Percentiles rank a stretch among this genome's conserved stretches.
Conservation (phyloP, 2,329 filamentous ascomycete genomes). For the Rhexocercosporidium sp. region DNA sequence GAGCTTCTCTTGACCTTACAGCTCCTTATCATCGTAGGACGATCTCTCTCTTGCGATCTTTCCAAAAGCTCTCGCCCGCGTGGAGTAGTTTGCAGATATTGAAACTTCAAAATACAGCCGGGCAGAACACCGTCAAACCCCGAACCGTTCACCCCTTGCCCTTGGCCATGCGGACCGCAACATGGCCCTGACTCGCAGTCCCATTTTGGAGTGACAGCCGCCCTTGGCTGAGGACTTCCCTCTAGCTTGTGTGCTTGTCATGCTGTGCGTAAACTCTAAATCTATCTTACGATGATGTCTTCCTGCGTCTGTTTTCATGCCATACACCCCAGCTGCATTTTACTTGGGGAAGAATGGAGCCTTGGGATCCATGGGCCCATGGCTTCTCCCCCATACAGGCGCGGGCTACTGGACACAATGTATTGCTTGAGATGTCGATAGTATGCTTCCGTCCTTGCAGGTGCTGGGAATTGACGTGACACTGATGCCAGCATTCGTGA, state of each 20-base stretch:
- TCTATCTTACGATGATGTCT: slow-evolving; percentile 1
- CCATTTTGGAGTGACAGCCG: slow-evolving; percentile 10
- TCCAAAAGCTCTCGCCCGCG: background rate
- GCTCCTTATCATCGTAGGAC: background rate
- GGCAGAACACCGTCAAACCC: background rate
- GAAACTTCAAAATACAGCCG: background rate
- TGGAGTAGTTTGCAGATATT: background rate
- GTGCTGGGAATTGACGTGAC: background rate
- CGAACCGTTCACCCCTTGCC: background rate
- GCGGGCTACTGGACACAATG: background rate
- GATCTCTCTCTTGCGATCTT: background rate
- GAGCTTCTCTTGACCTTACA: background rate
- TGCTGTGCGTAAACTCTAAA: slow-evolving; percentile 18
- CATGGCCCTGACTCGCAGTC: slow-evolving; percentile 15
- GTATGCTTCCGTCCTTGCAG: background rate
- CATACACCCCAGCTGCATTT: background rate
- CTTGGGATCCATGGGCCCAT: background rate
- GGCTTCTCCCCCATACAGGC: background rate
- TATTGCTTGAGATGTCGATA: background rate
- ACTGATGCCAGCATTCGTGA: background rate
- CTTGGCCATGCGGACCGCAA: background rate
- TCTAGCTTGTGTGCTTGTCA: slow-evolving; percentile 10
- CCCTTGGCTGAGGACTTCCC: slow-evolving; percentile 8
- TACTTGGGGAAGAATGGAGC: background rate
- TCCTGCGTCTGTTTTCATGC: slow-evolving; percentile 1